Percentiles rank a stretch among this genome's conserved stretches.
phyloP scores from a whole-genome alignment of 345 rosid species.

The Erodium maritimum region DNA sequence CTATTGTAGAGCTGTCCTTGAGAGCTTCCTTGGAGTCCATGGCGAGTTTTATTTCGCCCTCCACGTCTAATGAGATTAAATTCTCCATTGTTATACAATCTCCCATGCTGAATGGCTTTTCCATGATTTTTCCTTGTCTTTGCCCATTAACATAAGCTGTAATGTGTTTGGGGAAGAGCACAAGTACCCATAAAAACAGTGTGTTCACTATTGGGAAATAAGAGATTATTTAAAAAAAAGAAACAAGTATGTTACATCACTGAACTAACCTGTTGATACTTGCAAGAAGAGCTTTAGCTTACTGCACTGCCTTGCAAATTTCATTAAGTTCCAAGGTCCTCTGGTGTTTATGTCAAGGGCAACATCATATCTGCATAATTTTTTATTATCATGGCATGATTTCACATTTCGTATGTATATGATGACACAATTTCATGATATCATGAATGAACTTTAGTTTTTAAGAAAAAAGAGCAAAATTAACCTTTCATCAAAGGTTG shows the following conservation, averaged over 20 bases:
- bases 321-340: slow-evolving; percentile 59
- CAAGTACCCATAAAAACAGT: neutral
- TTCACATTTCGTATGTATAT: no score
- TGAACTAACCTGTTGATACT: slow-evolving; percentile 43
- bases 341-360: slow-evolving; percentile 61
- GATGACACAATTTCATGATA: no score
- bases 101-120: slow-evolving; percentile 62
- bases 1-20: slow-evolving; percentile 20
- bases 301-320: slow-evolving; percentile 56
- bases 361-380: slow-evolving; percentile 51
- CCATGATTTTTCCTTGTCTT: slow-evolving; percentile 83
- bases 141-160: slow-evolving; percentile 91
- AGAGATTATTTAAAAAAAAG: no score
- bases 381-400: no score
- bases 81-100: slow-evolving; percentile 63
- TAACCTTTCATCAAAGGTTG: slow-evolving; percentile 42
- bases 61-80: slow-evolving; percentile 36
- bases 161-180: neutral
- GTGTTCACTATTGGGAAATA: neutral
- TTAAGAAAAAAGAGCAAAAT: neutral
- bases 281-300: slow-evolving; percentile 65
- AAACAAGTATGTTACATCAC: neutral
- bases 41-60: slow-evolving; percentile 51
- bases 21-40: slow-evolving; percentile 21
- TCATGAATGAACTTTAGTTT: neutral